phyloP scores from a whole-genome alignment of 139 green algal species.

The Micractinium conductrix region DNA sequence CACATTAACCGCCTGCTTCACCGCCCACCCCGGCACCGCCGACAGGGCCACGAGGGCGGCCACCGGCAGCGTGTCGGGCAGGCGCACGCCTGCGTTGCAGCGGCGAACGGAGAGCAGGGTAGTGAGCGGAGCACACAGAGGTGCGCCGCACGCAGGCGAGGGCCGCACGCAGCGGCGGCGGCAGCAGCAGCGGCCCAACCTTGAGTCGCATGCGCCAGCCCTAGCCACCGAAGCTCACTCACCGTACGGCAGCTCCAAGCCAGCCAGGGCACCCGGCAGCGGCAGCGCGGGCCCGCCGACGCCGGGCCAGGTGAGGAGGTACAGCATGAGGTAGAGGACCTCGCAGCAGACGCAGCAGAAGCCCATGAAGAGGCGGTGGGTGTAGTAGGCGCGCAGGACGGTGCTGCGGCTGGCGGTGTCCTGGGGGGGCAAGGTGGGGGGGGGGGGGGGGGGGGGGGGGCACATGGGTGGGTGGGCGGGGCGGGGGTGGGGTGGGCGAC shows the following conservation, averaged over 20 bases:
- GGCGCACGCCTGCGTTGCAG: not conserved
- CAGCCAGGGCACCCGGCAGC: slow-evolving; percentile 15
- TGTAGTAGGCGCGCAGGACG: slow-evolving; percentile 94
- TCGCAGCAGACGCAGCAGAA: slow-evolving; percentile 93
- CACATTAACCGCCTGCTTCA: slow-evolving; percentile 85
- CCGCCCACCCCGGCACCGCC: slow-evolving; percentile 61
- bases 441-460: not conserved
- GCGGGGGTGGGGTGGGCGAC: not conserved
- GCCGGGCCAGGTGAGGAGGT: slow-evolving; percentile 47
- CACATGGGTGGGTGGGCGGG: not conserved
- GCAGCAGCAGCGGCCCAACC: too few relatives aligned
- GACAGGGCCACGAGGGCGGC: slow-evolving; percentile 39
- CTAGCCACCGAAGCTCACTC: too few relatives aligned
- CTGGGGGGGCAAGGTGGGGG: slow-evolving; percentile 50
- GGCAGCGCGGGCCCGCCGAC: slow-evolving; percentile 12
- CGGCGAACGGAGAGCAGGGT: not conserved
- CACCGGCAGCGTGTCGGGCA: not conserved
- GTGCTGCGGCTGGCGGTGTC: slow-evolving; percentile 67
- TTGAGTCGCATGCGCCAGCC: too few relatives aligned
- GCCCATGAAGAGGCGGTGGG: slow-evolving; percentile 94
- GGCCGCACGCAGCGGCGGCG: too few relatives aligned
- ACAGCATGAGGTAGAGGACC: slow-evolving; percentile 59
- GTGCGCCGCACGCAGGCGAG: not conserved
- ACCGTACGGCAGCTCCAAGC: not conserved
- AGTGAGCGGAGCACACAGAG: not conserved